A percentile compares a stretch with the other conserved stretches of the same genome.
Evolutionary conservation across 306 rosid genomes (phyloP).

Genomic region (Trifolium dubium): DNA sequence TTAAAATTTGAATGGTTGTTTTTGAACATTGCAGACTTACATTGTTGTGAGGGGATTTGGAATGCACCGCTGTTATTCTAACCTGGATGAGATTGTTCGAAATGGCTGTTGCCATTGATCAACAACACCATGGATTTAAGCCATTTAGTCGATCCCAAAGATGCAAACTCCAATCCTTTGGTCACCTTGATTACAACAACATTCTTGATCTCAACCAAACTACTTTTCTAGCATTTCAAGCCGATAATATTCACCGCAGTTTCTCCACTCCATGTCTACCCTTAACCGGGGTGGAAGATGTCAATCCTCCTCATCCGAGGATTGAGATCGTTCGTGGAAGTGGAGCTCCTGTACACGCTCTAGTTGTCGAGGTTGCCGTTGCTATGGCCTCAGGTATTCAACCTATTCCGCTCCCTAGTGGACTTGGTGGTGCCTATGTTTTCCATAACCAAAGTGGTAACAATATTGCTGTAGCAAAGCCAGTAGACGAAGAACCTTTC

Average conservation of each 20-base stretch:
- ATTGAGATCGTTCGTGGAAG: constrained; percentile 69
- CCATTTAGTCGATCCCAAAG: constrained; percentile 64
- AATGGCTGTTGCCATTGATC: constrained; percentile 87
- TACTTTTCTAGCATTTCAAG: constrained; percentile 53
- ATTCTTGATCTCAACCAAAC: constrained; percentile 44
- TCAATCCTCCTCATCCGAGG: constrained; percentile 53
- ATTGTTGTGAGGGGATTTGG: constrained; percentile 54
- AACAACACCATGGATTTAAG: constrained; percentile 66
- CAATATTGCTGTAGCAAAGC: constrained; percentile 87
- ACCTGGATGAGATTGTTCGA: constrained; percentile 60
- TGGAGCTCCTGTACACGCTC: constrained; percentile 64
- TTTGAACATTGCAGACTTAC: constrained; percentile 51
- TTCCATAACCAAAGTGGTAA: constrained; percentile 63
- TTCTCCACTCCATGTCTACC: constrained; percentile 93
- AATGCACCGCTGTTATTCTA: constrained; percentile 57
- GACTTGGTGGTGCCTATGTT: constrained; percentile 83
- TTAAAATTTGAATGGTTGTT: constrained; percentile 21
- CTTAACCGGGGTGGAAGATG: constrained; percentile 64
- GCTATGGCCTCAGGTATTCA: constrained; percentile 78
- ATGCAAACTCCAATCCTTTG: constrained; percentile 82
- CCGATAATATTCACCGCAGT: constrained; percentile 75
- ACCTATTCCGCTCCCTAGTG: constrained; percentile 69
- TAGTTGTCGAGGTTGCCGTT: constrained; percentile 78
- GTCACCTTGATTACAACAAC: constrained; percentile 61
- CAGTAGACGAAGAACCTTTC: constrained; percentile 83